Percentiles rank a stretch among this genome's conserved stretches.
Conservation (phyloP, 2,329 filamentous ascomycete genomes). For the Dryadomyces quercus-mongolicae region DNA sequence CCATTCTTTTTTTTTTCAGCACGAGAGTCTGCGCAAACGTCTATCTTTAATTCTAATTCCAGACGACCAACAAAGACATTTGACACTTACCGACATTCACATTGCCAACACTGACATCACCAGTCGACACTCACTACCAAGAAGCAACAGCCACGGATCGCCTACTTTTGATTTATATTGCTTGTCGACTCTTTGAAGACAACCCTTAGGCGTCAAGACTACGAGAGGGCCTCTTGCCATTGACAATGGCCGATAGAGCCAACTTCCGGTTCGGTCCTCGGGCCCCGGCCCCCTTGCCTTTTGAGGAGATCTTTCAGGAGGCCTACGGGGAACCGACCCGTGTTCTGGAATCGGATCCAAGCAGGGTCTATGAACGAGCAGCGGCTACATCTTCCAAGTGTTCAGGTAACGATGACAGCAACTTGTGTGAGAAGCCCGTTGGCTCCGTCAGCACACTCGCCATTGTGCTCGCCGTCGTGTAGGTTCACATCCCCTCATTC, state of each 20-base stretch:
- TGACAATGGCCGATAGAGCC: constrained; percentile 4
- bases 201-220: background rate
- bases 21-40: background rate
- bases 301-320: background rate
- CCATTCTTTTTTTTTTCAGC: constrained; percentile 32
- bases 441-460: constrained; percentile 47
- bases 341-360: constrained; percentile 11
- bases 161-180: no score
- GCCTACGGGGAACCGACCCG: constrained; percentile 10
- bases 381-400: constrained; percentile 7
- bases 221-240: constrained; percentile 11
- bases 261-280: constrained; percentile 16
- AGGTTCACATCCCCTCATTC: constrained; percentile 26
- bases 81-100: background rate
- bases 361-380: constrained; percentile 12
- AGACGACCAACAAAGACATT: background rate
- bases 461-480: constrained; percentile 59
- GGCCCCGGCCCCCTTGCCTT: constrained; percentile 14
- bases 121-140: no score
- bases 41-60: background rate
- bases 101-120: no score
- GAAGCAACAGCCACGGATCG: no score
- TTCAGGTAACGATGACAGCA: constrained; percentile 16
- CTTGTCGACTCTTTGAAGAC: no score
- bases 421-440: constrained; percentile 48